phyloP scores from a whole-genome alignment of 805 yeast species.

The Zygosaccharomyces kombuchaensis region DNA sequence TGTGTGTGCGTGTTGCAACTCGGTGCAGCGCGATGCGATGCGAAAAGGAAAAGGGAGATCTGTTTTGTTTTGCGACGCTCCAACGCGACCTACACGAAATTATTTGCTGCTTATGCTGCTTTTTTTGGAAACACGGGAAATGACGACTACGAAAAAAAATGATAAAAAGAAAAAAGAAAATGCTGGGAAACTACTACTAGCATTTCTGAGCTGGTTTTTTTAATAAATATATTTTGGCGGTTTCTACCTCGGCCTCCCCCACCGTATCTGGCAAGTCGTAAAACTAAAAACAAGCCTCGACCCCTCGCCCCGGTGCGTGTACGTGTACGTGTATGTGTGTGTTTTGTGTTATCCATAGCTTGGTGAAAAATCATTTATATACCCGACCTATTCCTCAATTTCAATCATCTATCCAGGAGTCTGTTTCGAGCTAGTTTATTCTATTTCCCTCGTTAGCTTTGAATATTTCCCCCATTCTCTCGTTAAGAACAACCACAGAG shows the following conservation, averaged over 20 bases:
- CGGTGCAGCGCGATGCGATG: not conserved
- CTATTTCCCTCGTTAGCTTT: not conserved
- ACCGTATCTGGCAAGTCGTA: not conserved
- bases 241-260: not conserved
- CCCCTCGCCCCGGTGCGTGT: not conserved
- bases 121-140: conserved; percentile 14
- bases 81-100: conserved; percentile 4
- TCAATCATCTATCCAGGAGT: not conserved
- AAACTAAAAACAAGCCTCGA: not conserved
- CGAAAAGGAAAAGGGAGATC: not conserved
- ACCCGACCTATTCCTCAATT: not conserved
- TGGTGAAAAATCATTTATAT: not conserved
- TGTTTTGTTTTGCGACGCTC: conserved; percentile 3
- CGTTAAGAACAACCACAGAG: not conserved
- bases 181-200: conserved; percentile 1
- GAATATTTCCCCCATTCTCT: not conserved
- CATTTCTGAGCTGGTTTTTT: conserved; percentile 3
- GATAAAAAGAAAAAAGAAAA: not conserved
- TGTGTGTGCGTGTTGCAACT: not conserved
- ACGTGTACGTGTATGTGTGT: not conserved
- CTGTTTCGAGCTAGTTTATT: not conserved
- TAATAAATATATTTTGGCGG: not conserved
- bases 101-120: conserved; percentile 2
- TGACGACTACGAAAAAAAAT: conserved; percentile 1
- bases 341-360: not conserved